Percentiles rank a stretch among this genome's conserved stretches.
Evolutionary conservation across 1,139 yeast genomes (phyloP).

Genomic region (Sugiyamaella japonica): DNA sequence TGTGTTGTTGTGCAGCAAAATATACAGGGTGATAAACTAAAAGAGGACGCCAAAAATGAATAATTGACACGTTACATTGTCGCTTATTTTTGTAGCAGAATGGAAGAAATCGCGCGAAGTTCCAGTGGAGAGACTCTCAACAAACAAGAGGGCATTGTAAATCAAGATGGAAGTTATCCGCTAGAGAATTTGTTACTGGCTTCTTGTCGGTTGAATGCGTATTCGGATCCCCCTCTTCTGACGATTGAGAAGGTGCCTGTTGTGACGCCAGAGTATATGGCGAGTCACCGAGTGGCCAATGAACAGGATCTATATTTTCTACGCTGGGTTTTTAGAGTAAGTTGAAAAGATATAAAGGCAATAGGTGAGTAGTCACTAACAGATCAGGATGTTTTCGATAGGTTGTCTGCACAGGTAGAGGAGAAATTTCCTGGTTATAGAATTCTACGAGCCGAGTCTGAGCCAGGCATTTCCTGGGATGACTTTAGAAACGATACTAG

Average conservation of each 20-base stretch:
- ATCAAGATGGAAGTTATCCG: conserved; percentile 5
- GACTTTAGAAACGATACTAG: conserved; percentile 30
- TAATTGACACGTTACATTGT: conserved; percentile 6
- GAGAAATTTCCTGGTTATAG: conserved; percentile 24
- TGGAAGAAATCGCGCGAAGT: conserved; percentile 22
- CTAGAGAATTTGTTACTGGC: conserved; percentile 22
- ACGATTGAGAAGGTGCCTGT: conserved; percentile 28
- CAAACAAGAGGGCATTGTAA: conserved; percentile 19
- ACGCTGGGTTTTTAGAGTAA: conserved; percentile 32
- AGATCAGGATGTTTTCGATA: conserved; percentile 23
- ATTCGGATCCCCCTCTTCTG: conserved; percentile 22
- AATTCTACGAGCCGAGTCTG: conserved; percentile 30
- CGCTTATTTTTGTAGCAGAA: not conserved
- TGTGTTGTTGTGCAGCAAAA: conserved; percentile 7
- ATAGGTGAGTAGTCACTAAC: too few species aligned
- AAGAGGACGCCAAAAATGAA: conserved; percentile 6
- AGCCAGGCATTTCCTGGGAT: conserved; percentile 34
- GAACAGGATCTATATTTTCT: conserved; percentile 31
- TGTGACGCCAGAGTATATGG: conserved; percentile 26
- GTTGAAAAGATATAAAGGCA: too few species aligned
- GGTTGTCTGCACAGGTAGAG: conserved; percentile 21
- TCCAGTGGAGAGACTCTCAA: conserved; percentile 25
- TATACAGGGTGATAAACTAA: not conserved
- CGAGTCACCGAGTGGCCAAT: conserved; percentile 21
- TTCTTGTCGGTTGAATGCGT: conserved; percentile 27